Percentiles rank a stretch among this genome's conserved stretches.
Conservation (phyloP, 768 basidiomycete species). For the Panaeolus papilionaceus region DNA sequence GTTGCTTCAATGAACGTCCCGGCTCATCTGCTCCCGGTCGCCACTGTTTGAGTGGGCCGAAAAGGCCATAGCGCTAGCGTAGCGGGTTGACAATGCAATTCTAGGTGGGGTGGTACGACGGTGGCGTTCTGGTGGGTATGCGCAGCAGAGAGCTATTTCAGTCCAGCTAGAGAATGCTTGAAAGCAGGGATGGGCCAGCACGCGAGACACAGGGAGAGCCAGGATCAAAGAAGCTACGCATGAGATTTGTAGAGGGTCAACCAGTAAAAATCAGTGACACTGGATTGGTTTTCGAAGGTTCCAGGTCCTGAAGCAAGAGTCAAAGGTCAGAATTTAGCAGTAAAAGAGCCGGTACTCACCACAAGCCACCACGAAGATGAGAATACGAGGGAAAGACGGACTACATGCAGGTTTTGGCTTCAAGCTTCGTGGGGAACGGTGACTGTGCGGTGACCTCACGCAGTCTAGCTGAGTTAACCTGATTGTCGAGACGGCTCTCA, state of each 20-base stretch:
- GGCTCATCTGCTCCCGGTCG: not conserved
- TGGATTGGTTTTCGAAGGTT: not conserved
- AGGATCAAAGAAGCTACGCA: constrained; percentile 12
- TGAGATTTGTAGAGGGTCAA: not conserved
- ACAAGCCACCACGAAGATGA: not conserved
- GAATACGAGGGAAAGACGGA: not conserved
- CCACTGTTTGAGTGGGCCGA: not conserved
- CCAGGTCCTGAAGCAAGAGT: not conserved
- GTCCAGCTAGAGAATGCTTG: not conserved
- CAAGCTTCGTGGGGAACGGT: constrained; percentile 10
- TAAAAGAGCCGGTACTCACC: not conserved
- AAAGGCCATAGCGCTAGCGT: not conserved
- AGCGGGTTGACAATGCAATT: not conserved
- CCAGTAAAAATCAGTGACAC: not conserved
- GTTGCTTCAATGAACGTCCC: not conserved
- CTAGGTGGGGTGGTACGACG: constrained; percentile 1
- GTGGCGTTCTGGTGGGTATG: constrained; percentile 4
- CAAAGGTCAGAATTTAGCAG: not conserved
- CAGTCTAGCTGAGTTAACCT: not conserved
- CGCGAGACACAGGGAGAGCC: not conserved
- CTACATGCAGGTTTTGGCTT: not conserved
- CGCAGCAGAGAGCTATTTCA: constrained; percentile 2
- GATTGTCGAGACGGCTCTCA: not conserved
- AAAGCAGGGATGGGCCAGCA: not conserved
- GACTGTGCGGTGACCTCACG: not conserved